phyloP scores from a whole-genome alignment of 192 early-diverging fungal species.

The Coemansia sp. region DNA sequence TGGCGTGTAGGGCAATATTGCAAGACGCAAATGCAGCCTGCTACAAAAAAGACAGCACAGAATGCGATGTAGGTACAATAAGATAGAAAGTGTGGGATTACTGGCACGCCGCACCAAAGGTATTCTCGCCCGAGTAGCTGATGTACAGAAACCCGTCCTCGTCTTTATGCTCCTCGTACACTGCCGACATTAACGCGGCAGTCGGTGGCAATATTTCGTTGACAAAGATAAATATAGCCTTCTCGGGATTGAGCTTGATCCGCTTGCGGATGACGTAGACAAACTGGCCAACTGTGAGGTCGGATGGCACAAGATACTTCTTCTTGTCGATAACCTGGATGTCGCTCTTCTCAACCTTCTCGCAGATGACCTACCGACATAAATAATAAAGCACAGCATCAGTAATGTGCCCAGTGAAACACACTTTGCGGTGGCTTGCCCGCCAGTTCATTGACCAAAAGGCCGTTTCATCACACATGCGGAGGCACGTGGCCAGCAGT shows the following conservation, averaged over 20 bases:
- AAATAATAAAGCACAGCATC: not conserved
- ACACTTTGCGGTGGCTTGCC: not conserved
- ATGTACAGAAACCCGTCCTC: slow-evolving; percentile 98
- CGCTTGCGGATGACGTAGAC: slow-evolving; percentile 96
- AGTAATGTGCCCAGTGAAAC: not conserved
- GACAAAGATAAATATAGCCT: slow-evolving; percentile 99
- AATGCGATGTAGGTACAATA: slow-evolving; percentile 11
- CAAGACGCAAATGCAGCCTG: not conserved
- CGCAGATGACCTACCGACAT: slow-evolving; percentile 70
- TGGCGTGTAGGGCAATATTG: no score
- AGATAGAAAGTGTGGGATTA: slow-evolving; percentile 12
- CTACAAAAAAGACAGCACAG: slow-evolving; percentile 9
- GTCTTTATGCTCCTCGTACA: slow-evolving; percentile 98
- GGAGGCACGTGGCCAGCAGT: slow-evolving; percentile 2
- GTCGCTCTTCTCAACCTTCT: slow-evolving; percentile 97
- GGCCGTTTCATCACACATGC: not conserved
- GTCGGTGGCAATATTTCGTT: slow-evolving; percentile 95
- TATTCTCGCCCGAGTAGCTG: slow-evolving; percentile 89
- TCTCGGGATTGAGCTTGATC: slow-evolving; percentile 94
- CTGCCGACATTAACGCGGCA: slow-evolving; percentile 85
- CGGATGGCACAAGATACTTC: slow-evolving; percentile 96
- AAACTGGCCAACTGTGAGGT: slow-evolving; percentile 96
- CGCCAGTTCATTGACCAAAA: not conserved
- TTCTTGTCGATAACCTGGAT: slow-evolving; percentile 98
- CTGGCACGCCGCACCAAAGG: slow-evolving; percentile 60